Conservation (phyloP, 805 yeast species). For the Barnettozyma vustinii region DNA sequence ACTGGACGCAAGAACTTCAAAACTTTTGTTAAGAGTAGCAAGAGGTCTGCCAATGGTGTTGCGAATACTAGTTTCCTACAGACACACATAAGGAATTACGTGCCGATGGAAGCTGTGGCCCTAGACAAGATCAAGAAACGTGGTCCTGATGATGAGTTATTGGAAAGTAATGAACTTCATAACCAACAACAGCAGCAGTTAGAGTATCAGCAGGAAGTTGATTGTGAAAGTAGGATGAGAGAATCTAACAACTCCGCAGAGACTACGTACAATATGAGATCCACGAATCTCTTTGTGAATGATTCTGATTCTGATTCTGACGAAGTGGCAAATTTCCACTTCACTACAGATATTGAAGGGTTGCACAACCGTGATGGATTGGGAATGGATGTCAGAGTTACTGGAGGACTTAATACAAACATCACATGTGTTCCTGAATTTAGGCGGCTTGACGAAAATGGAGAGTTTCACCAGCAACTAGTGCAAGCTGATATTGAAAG, state of each 20-base stretch:
- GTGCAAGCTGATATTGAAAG: background rate
- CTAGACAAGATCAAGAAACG: slow-evolving; percentile 1
- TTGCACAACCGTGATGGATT: slow-evolving; percentile 16
- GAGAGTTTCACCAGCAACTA: background rate
- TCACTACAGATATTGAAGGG: slow-evolving; percentile 11
- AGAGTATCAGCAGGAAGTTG: background rate
- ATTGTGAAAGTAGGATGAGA: background rate
- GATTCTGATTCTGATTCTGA: slow-evolving; percentile 16
- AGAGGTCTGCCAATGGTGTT: slow-evolving; percentile 7
- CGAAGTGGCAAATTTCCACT: slow-evolving; percentile 15
- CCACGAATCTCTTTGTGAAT: slow-evolving; percentile 14
- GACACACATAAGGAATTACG: slow-evolving; percentile 17
- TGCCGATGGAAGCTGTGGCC: slow-evolving; percentile 1
- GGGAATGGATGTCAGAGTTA: slow-evolving; percentile 18
- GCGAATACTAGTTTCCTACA: slow-evolving; percentile 23
- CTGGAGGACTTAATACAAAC: background rate
- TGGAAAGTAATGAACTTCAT: slow-evolving; percentile 5
- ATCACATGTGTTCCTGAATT: slow-evolving; percentile 15
- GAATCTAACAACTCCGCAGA: background rate
- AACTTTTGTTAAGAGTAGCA: slow-evolving; percentile 30
- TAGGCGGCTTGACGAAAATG: slow-evolving; percentile 6
- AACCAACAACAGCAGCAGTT: background rate
- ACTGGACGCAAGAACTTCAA: slow-evolving; percentile 35
- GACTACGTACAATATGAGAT: background rate
- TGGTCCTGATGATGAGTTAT: slow-evolving; percentile 2